Evolutionary conservation across 352 stramenopile genomes (phyloP).

Genomic region (Blastocystis sp.): DNA sequence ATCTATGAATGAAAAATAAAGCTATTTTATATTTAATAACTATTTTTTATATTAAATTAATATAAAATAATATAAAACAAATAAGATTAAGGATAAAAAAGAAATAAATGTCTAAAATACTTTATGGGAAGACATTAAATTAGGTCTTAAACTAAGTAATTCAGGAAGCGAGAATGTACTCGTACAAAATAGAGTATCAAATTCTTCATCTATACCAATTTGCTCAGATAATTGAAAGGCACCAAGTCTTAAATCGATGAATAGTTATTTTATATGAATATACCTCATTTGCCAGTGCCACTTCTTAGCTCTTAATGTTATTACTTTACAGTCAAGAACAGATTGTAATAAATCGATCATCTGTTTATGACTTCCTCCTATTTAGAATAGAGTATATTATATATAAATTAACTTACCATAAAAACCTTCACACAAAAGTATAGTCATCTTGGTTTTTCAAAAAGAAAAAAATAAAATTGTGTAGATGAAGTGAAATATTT

Average conservation of each 20-base stretch:
- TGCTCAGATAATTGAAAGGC: slow-evolving; percentile 40
- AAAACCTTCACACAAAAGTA: slow-evolving; percentile 28
- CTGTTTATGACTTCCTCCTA: slow-evolving; percentile 48
- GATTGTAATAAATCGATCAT: slow-evolving; percentile 44
- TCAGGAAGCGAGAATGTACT: slow-evolving; percentile 47
- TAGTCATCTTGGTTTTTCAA: no score
- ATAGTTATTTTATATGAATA: no score
- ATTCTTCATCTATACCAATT: slow-evolving; percentile 38
- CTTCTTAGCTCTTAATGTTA: slow-evolving; percentile 45
- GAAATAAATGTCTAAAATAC: no score
- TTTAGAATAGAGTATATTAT: background rate
- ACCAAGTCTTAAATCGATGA: no score
- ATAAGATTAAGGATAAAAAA: no score
- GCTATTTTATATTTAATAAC: no score
- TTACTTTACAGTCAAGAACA: slow-evolving; percentile 38
- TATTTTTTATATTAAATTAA: no score
- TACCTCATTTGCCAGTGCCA: slow-evolving; percentile 47
- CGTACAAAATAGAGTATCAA: slow-evolving; percentile 45
- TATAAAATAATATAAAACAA: no score
- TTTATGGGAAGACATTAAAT: slow-evolving; percentile 22
- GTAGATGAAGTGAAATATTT: no score
- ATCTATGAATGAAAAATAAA: slow-evolving; percentile 38
- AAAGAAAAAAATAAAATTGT: no score
- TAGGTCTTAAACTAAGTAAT: slow-evolving; percentile 43
- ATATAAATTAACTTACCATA: background rate